Evolutionary conservation across 805 yeast genomes (phyloP), one percentile per base, ranked within the genome.

Genomic region (Metschnikowia hibisci): DNA sequence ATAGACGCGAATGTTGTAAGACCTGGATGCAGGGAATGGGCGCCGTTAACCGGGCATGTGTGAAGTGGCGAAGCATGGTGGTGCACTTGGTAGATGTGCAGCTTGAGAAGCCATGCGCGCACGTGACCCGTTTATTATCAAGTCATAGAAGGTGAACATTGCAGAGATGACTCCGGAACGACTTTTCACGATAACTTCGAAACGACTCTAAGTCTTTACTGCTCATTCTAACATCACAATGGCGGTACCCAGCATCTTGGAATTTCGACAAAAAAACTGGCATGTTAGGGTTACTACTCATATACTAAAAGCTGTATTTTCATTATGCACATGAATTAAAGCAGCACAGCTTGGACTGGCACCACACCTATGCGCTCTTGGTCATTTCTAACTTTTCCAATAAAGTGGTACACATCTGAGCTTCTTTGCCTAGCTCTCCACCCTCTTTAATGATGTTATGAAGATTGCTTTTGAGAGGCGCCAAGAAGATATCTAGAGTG

Each of bases 381-480:
- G 23, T 3, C 14, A 27, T 18, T 29, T 40, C 54, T 27, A 52
- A 42, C 27, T 42, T 28, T 16, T 45, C 47, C 35, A 51, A 34
- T 2, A 45, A 40, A 12, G 37, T 52, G 31, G 61, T 28, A 50
- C 68, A 58, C 11, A 54, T 51, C 36, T 60, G 59, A 16, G 72
- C 70, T 45, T 67, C 74, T 47, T 80, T 74, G 3, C 89, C 89
- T 14, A 75, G 65, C 37, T 81, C 87, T 1, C 90, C 90, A 10
- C 88, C 95, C 50, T 85, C 93, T 53, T 78, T 79, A 8, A 79
- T 61, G 26, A 78, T 54, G 31, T 67, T 67, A 1, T 63, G 66
- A 16, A 83, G 66, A 29, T 86, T 83, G 36, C 66, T 71, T 15
- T 54, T 43, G 39, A 86, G 66, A 9, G 77, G 77, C 2, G 61